Evolutionary conservation across 306 rosid species (phyloP), one percentile per base, ranked within the genome.

Genomic region (Purshia tridentata): DNA sequence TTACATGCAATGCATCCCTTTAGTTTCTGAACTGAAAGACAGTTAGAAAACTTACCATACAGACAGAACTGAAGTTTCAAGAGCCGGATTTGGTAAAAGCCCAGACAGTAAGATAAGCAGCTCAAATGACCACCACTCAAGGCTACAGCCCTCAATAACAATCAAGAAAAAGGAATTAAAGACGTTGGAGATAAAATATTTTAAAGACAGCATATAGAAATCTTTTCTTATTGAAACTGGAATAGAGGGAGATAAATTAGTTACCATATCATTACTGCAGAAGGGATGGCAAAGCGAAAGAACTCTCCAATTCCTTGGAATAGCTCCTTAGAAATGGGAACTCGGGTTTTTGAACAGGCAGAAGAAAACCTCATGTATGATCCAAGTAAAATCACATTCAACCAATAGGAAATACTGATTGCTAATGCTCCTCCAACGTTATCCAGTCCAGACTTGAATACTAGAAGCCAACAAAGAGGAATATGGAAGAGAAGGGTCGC

Each of bases 81-180:
- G 88, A 72, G 84, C 80, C 65, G 90, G 90, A 80, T 85, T 87
- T 72, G 96, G 92, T 63, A 89, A 76, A 41, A 89, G 81, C 16
- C 92, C 92, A 14, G 90, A 83, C 22, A 85, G 19, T 60, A 89
- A 70, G 45, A 85, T 29, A 15, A 87, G 79, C 72, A 87, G 76
- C 82, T 89, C 92, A 74, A 41, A 89, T 49, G 96, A 85, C 87
- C 90, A 87, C 92, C 89, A 87, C 65, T 82, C 78, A 6, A 88
- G 83, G 81, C 88, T 88, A 20, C 23, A 71, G n/a, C 44, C 54
- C 69, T 39, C 22, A 56, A 66, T 6, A 6, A 15, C 37, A n/a
- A 35, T 47, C 22, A 58, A 10, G 18, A 44, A 40, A 22, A 52
- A 9, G 8, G 6, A 42, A 22, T 35, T 5, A 59, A 54, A 54